Conservation (phyloP, 768 basidiomycete species). For the Boletus pseudopeckii region DNA sequence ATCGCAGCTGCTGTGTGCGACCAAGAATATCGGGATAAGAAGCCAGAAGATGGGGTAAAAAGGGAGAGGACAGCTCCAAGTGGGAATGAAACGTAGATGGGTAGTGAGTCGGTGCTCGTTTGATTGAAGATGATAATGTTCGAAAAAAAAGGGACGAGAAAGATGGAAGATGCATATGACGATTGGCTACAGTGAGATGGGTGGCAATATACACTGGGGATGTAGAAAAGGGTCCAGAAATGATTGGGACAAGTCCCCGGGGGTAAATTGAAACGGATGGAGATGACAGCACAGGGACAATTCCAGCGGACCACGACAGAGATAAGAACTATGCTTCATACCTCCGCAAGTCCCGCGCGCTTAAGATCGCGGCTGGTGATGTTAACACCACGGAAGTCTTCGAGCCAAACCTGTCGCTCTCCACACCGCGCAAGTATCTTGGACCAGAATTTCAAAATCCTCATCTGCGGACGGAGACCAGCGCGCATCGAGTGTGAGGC, state of each 20-base stretch:
- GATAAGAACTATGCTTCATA: constrained; percentile 1
- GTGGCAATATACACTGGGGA: constrained; percentile 31
- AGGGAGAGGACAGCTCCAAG: constrained; percentile 18
- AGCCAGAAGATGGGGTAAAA: not conserved
- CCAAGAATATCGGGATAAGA: not conserved
- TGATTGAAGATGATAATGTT: not conserved
- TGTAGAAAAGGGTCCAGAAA: constrained; percentile 20
- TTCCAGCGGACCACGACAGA: not conserved
- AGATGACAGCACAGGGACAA: not conserved
- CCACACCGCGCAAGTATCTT: constrained; percentile 48
- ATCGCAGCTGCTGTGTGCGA: not conserved
- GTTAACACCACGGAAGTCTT: constrained; percentile 61
- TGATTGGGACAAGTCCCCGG: constrained; percentile 4
- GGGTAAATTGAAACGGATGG: not conserved
- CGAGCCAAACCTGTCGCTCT: constrained; percentile 56
- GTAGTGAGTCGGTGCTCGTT: constrained; percentile 1
- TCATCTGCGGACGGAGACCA: constrained; percentile 29
- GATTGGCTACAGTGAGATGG: constrained; percentile 30
- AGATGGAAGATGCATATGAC: constrained; percentile 26
- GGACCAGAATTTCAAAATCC: constrained; percentile 48
- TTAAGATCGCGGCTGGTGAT: constrained; percentile 45
- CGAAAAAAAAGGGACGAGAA: not conserved
- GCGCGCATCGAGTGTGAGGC: constrained; percentile 53
- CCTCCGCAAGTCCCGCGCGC: constrained; percentile 31
- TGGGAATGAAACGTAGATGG: constrained; percentile 2